Base-by-base conservation (phyloP, 306 rosid species). In the Vigna reflexopilosa region DNA sequence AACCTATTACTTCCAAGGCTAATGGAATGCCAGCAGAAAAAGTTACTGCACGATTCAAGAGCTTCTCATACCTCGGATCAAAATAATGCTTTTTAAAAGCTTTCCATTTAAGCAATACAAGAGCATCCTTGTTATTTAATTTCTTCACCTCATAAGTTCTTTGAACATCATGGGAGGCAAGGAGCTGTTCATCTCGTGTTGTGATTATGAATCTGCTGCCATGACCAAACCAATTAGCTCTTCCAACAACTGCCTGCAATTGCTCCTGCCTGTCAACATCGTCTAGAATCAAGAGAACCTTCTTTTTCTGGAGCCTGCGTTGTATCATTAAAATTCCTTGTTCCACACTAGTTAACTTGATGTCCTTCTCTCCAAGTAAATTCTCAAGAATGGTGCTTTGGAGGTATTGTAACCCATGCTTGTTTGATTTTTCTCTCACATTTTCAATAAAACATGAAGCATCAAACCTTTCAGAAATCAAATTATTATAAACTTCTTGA, bases 351-450 rank as follows among this genome's bases (percentile, higher is more conserved):
- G 5, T 19, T 54, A 54, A 15, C 13, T 54, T 19, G 2, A 17
- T 54, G 9, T 54, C 28, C 59, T 17, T 19, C 17, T 38, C 72
- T 16, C 56, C 78, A 32, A 79, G 1, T 7, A 62, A 0, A 14
- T 83, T 38, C 2, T 32, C 44, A 32, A 79, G 57, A 28, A 83
- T 48, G 14, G 30, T 62, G 48, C 64, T 45, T 70, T 77, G 85
- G 9, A 84, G 83, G 17, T 75, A 19, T 70, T 1, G 0, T n/a
- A 84, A 15, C n/a, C 82, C 87, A 7, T 69, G 40, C 15, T 42
- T 58, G 3, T 7, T n/a, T 1, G 84, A 71, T 52, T 34, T 34
- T 34, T 34, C 38, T 5, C 38, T 34, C 38, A 34, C 38, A 5
- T 34, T 34, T 34, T 34, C 28, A 54, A 54, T 10, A 54, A 54